Conservation (phyloP, 176 grass and related monocot species). For the Carex parvula region DNA sequence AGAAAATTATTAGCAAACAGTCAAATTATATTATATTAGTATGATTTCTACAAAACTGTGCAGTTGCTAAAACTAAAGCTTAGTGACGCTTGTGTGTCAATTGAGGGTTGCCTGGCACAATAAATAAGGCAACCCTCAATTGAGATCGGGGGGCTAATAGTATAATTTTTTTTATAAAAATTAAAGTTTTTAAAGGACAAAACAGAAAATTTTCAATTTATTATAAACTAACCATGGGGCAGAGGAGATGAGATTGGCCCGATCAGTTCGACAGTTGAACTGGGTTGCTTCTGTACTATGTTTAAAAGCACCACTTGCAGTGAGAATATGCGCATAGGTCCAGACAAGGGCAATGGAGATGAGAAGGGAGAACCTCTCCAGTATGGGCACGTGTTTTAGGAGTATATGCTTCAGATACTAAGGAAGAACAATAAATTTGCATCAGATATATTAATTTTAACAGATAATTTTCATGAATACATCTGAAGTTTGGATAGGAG, state of each 20-base stretch:
- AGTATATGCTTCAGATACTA: conserved; percentile 88
- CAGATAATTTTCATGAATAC: background rate
- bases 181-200: no score
- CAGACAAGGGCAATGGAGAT: conserved; percentile 63
- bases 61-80: background rate
- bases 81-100: background rate
- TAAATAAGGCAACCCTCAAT: no score
- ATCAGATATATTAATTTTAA: conserved; percentile 18
- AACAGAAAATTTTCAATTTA: background rate
- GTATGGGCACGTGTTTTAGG: conserved; percentile 56
- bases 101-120: background rate
- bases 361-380: conserved; percentile 88
- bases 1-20: background rate
- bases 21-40: background rate
- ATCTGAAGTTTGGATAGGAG: background rate
- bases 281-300: conserved; percentile 55
- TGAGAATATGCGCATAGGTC: conserved; percentile 84
- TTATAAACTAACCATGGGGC: conserved; percentile 58
- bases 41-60: background rate
- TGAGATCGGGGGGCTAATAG: no score
- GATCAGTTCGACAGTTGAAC: conserved; percentile 78
- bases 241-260: conserved; percentile 75
- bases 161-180: no score
- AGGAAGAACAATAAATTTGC: conserved; percentile 10
- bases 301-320: conserved; percentile 73